phyloP scores from a whole-genome alignment of 345 rosid genomes.

The Hypericum perforatum region DNA sequence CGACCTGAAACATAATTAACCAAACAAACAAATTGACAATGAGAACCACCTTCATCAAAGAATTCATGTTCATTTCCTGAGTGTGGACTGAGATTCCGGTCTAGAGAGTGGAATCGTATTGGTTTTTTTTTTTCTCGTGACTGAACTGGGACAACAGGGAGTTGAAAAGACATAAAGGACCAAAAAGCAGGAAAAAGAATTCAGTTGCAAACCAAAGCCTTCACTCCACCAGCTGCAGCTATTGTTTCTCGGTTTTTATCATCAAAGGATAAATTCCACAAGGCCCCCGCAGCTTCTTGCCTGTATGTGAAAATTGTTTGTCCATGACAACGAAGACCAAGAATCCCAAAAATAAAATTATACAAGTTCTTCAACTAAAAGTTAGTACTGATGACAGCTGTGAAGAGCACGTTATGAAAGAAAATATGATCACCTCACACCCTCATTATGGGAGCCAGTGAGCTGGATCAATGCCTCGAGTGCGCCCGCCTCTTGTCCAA shows the following conservation, averaged over 20 bases:
- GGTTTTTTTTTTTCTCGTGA: too few relatives aligned
- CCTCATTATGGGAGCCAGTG: slow-evolving; percentile 27
- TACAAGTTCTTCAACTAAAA: too few relatives aligned
- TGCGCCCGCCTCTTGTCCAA: slow-evolving; percentile 32
- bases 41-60: too few relatives aligned
- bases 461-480: slow-evolving; percentile 28
- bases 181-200: not conserved
- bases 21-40: not conserved
- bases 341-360: too few relatives aligned
- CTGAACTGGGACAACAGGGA: too few relatives aligned
- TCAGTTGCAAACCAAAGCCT: slow-evolving; percentile 26
- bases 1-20: slow-evolving; percentile 16
- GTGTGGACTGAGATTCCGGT: too few relatives aligned
- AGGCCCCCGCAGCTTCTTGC: slow-evolving; percentile 38
- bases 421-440: slow-evolving; percentile 22
- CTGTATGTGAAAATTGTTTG: slow-evolving; percentile 14
- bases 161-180: not conserved
- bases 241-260: slow-evolving; percentile 37
- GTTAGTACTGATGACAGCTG: not conserved
- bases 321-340: too few relatives aligned
- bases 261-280: slow-evolving; percentile 37
- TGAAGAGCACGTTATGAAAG: slow-evolving; percentile 2
- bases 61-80: too few relatives aligned
- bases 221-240: slow-evolving; percentile 29
- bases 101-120: too few relatives aligned